These are phyloP conservation scores for Selaginella moellendorffii DNA, from an alignment of 75 land plant genomes.

Conservation along the genomic window DNA sequence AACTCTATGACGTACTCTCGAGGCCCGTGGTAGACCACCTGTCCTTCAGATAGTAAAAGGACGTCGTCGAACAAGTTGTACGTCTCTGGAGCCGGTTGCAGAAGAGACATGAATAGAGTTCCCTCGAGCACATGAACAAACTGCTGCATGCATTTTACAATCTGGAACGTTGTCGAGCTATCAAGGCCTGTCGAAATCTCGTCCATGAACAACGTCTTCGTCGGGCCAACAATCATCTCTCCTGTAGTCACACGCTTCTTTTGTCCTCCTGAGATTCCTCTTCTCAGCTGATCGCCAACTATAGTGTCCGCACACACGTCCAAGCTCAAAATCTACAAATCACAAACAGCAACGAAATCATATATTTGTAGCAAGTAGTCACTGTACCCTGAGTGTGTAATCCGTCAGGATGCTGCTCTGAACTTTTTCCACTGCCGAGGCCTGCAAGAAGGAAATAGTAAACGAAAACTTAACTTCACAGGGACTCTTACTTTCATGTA, in stretches of 20 bases:
- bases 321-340: no score
- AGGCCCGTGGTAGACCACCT: constrained; percentile 30
- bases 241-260: background rate
- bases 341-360: no score
- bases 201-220: constrained; percentile 9
- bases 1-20: constrained; percentile 27
- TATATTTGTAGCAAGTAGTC: no score
- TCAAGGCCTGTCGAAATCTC: constrained; percentile 7
- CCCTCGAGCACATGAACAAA: constrained; percentile 3
- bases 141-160: constrained; percentile 7
- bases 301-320: no score
- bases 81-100: constrained; percentile 39
- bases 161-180: constrained; percentile 8
- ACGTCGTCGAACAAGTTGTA: constrained; percentile 35
- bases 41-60: constrained; percentile 28
- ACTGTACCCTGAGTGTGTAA: background rate
- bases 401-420: constrained; percentile 5
- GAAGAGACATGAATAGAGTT: constrained; percentile 15
- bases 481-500: constrained; percentile 5
- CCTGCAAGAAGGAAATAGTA: background rate
- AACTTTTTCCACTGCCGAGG: background rate
- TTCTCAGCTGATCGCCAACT: background rate
- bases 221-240: constrained; percentile 2
- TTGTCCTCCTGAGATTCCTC: background rate
- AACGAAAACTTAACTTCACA: no score